These are phyloP conservation scores for Russula olivacea DNA, from an alignment of 768 basidiomycete species.

Conservation along the genomic window DNA sequence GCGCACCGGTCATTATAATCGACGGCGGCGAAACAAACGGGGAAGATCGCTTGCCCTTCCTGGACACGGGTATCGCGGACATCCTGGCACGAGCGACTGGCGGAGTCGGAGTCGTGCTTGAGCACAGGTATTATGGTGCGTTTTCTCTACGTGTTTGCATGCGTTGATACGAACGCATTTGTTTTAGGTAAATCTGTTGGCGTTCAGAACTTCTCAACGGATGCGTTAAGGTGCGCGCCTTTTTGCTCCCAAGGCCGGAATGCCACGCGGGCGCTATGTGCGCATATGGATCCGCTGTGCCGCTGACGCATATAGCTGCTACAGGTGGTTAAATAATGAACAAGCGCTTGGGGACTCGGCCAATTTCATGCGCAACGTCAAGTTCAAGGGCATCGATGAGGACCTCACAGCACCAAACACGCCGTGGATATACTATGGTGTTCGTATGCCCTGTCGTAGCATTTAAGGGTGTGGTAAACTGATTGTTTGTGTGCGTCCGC, in stretches of 20 bases:
- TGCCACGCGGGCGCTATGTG: background rate
- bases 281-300: background rate
- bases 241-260: no score
- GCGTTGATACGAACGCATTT: conserved; percentile 13
- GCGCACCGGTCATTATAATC: conserved; percentile 81
- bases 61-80: conserved; percentile 63
- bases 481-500: background rate
- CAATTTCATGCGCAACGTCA: conserved; percentile 79
- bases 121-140: conserved; percentile 85
- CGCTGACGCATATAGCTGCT: background rate
- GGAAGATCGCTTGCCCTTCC: conserved; percentile 47
- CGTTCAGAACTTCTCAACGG: conserved; percentile 72
- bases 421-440: conserved; percentile 94
- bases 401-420: conserved; percentile 65
- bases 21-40: conserved; percentile 95
- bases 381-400: conserved; percentile 63
- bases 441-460: conserved; percentile 32
- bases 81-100: conserved; percentile 78
- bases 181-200: conserved; percentile 66
- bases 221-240: conserved; percentile 57
- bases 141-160: background rate
- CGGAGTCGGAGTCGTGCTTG: conserved; percentile 87
- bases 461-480: background rate
- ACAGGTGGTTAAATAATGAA: conserved; percentile 81
- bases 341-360: conserved; percentile 90